These are phyloP conservation scores for Macrocystidia cucumis DNA, from an alignment of 1,284 basidiomycete genomes.

Conservation along the genomic window DNA sequence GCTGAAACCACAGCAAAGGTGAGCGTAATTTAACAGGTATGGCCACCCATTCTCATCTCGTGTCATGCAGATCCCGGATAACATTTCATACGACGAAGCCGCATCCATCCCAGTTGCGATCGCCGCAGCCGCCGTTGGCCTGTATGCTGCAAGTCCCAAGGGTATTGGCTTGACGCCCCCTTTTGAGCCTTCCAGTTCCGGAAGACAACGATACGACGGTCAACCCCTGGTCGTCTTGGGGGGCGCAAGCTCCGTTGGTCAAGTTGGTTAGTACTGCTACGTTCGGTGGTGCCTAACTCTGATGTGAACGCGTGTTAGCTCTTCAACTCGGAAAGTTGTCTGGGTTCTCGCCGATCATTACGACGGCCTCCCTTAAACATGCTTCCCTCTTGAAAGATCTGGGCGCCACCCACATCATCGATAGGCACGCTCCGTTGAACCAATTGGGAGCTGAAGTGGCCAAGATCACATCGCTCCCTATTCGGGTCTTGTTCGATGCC, in stretches of 20 bases:
- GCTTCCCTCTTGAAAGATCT: conserved; percentile 31
- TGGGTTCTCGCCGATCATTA: conserved; percentile 27
- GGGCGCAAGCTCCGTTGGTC: conserved; percentile 11
- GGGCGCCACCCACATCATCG: conserved; percentile 45
- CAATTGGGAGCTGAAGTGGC: conserved; percentile 19
- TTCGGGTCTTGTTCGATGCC: conserved; percentile 31
- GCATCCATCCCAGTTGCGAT: conserved; percentile 24
- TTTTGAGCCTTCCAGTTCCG: conserved; percentile 22
- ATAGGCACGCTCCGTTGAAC: conserved; percentile 22
- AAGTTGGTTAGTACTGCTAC: conserved; percentile 8
- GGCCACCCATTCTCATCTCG: no score
- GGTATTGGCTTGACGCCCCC: conserved; percentile 17
- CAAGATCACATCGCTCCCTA: conserved; percentile 18
- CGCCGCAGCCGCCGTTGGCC: conserved; percentile 22
- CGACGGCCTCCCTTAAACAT: conserved; percentile 21
- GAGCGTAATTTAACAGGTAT: no score
- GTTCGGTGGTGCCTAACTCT: neutral
- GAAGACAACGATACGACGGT: conserved; percentile 23
- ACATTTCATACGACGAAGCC: conserved; percentile 28
- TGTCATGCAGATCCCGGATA: conserved; percentile 21
- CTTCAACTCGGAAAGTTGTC: conserved; percentile 46
- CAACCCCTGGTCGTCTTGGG: conserved; percentile 11
- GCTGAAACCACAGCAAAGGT: neutral
- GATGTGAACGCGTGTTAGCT: conserved; percentile 17
- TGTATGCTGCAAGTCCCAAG: conserved; percentile 19